Conservation (phyloP, 2,329 filamentous ascomycete species). For the Fusarium pilosicola region DNA sequence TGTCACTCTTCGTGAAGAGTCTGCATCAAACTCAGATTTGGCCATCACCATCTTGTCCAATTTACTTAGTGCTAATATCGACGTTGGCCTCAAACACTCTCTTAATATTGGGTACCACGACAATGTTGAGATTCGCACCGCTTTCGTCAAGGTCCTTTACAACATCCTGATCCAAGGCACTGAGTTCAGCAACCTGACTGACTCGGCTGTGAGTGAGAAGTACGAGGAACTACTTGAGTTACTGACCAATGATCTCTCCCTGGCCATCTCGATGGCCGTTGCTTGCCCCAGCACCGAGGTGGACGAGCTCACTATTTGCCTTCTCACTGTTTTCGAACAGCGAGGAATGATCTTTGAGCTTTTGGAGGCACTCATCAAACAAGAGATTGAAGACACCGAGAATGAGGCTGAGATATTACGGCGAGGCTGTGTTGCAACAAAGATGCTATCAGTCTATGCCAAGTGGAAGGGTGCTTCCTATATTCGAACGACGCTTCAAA, state of each 20-base stretch:
- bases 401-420: slow-evolving; percentile 74
- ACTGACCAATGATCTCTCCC: slow-evolving; percentile 69
- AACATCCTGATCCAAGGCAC: slow-evolving; percentile 78
- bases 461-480: slow-evolving; percentile 76
- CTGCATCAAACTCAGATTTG: slow-evolving; percentile 66
- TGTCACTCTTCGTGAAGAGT: slow-evolving; percentile 61
- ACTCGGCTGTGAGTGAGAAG: slow-evolving; percentile 74
- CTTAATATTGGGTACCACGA: slow-evolving; percentile 77
- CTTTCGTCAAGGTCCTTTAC: slow-evolving; percentile 75
- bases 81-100: slow-evolving; percentile 76
- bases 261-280: slow-evolving; percentile 71
- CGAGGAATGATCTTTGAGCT: slow-evolving; percentile 71
- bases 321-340: slow-evolving; percentile 76
- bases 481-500: slow-evolving; percentile 71
- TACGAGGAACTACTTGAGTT: slow-evolving; percentile 74
- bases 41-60: slow-evolving; percentile 76
- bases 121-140: slow-evolving; percentile 74
- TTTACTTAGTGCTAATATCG: slow-evolving; percentile 75
- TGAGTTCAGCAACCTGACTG: slow-evolving; percentile 75
- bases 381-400: slow-evolving; percentile 76
- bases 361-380: slow-evolving; percentile 73
- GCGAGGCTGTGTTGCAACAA: slow-evolving; percentile 76
- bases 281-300: slow-evolving; percentile 75
- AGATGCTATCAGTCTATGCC: slow-evolving; percentile 76
- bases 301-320: slow-evolving; percentile 73